Evolutionary conservation across 257 asterid genomes (phyloP).

Genomic region (Eustoma russellianum): DNA sequence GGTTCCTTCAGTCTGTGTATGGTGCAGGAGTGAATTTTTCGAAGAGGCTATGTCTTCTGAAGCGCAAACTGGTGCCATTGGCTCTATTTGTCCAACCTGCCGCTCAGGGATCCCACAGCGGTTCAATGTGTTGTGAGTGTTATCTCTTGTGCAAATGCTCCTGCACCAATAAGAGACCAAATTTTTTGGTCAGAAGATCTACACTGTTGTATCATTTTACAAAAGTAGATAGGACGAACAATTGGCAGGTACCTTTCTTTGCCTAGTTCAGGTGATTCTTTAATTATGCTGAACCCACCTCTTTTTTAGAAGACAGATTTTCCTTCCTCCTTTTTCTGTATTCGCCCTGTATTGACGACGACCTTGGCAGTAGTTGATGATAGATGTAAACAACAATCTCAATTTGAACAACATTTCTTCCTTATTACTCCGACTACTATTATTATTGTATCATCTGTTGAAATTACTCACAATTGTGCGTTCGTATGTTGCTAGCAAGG

Average conservation of each 20-base stretch:
- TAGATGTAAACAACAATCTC: too few species aligned
- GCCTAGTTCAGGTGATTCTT: too few species aligned
- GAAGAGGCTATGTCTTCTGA: conserved; percentile 39
- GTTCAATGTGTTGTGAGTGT: conserved; percentile 23
- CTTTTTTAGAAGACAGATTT: too few species aligned
- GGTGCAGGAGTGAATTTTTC: conserved; percentile 59
- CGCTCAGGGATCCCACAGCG: conserved; percentile 33
- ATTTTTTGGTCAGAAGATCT: conserved; percentile 2
- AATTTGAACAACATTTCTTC: too few species aligned
- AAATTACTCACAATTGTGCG: too few species aligned
- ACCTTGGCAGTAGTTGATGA: too few species aligned
- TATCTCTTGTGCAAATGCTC: not conserved
- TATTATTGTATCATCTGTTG: too few species aligned
- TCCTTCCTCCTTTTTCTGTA: too few species aligned
- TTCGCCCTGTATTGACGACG: too few species aligned
- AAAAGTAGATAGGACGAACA: not conserved
- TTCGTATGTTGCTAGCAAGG: too few species aligned
- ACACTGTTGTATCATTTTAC: not conserved
- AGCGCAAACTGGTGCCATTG: conserved; percentile 46
- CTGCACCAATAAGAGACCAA: not conserved
- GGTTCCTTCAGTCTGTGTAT: conserved; percentile 43
- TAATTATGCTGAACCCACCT: too few species aligned
- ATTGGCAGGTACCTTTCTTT: conserved; percentile 1
- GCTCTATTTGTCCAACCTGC: conserved; percentile 56
- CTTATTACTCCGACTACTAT: too few species aligned